These are phyloP conservation scores for Eleusine coracana DNA, from an alignment of 176 grass and related monocot genomes.

Conservation along the genomic window DNA sequence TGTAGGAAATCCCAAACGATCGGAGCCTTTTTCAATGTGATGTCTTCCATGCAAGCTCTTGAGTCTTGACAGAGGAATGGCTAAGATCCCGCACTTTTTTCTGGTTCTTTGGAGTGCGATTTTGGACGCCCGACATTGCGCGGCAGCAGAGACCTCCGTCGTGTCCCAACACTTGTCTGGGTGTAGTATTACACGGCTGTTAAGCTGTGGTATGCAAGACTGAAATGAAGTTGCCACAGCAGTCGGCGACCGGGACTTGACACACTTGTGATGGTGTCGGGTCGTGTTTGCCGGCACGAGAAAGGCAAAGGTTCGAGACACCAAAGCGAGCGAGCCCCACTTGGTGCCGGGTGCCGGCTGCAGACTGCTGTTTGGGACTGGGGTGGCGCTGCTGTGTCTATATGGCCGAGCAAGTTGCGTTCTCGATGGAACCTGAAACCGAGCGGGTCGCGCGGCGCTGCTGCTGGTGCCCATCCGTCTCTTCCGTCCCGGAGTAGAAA, in stretches of 20 bases:
- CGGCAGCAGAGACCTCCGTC: neutral
- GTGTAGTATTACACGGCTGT: neutral
- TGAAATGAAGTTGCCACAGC: too few relatives aligned
- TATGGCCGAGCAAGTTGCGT: neutral
- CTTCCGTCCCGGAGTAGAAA: too few relatives aligned
- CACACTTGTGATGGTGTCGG: neutral
- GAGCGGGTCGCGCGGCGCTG: neutral
- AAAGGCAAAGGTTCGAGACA: neutral
- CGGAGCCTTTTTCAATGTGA: too few relatives aligned
- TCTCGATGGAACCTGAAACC: neutral
- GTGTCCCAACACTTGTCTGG: neutral
- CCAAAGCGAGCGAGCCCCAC: too few relatives aligned
- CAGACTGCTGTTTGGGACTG: too few relatives aligned
- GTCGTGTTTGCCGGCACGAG: neutral
- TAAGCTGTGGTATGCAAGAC: neutral
- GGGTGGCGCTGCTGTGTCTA: too few relatives aligned
- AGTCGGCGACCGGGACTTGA: neutral
- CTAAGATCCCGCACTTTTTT: too few relatives aligned
- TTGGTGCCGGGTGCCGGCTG: neutral
- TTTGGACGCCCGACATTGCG: neutral
- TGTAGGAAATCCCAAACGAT: too few relatives aligned
- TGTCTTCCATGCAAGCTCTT: too few relatives aligned
- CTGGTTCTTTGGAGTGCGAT: neutral
- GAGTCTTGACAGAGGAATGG: too few relatives aligned
- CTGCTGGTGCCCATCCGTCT: too few relatives aligned